A percentile compares a stretch with the other conserved stretches of the same genome.
Evolutionary conservation across 805 yeast genomes (phyloP).

Genomic region (Debaryomyces prosopidis): DNA sequence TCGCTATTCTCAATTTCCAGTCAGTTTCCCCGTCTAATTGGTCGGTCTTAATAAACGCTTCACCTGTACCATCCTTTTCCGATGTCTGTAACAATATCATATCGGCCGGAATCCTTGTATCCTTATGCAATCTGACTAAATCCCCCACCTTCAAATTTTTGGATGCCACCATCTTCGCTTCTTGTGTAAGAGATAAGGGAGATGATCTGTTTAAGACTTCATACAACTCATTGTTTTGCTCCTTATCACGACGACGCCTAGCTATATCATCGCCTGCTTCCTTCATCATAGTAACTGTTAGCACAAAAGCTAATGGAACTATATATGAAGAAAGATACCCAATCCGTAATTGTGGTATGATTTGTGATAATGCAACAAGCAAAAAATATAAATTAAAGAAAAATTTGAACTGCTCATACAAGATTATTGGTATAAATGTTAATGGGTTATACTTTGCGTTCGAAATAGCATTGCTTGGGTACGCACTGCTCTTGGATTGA

Average conservation of each 20-base stretch:
- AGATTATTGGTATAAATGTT: constrained; percentile 82
- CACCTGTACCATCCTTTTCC: constrained; percentile 68
- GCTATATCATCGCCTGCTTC: constrained; percentile 94
- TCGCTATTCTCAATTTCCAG: constrained; percentile 90
- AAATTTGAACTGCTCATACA: constrained; percentile 95
- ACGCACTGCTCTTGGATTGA: constrained; percentile 21
- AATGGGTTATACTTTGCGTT: constrained; percentile 92
- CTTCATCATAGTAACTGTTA: constrained; percentile 89
- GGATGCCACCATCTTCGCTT: constrained; percentile 40
- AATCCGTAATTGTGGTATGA: constrained; percentile 82
- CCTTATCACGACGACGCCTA: constrained; percentile 85
- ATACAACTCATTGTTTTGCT: constrained; percentile 81
- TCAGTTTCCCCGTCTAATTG: constrained; percentile 99
- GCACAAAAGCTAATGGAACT: constrained; percentile 91
- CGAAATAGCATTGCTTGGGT: constrained; percentile 76
- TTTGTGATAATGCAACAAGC: constrained; percentile 91
- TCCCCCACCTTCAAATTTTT: constrained; percentile 83
- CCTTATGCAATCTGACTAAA: constrained; percentile 74
- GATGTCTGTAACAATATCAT: constrained; percentile 80
- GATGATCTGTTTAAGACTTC: constrained; percentile 53
- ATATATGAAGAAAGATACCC: constrained; percentile 92
- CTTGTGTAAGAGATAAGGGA: constrained; percentile 16
- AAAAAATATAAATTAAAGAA: constrained; percentile 92
- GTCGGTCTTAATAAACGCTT: constrained; percentile 92
- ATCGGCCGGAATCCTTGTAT: constrained; percentile 91